Percentiles rank a stretch among this genome's conserved stretches.
Evolutionary conservation across 2,329 filamentous ascomycete species (phyloP).

Genomic region (Diplodia mutila): DNA sequence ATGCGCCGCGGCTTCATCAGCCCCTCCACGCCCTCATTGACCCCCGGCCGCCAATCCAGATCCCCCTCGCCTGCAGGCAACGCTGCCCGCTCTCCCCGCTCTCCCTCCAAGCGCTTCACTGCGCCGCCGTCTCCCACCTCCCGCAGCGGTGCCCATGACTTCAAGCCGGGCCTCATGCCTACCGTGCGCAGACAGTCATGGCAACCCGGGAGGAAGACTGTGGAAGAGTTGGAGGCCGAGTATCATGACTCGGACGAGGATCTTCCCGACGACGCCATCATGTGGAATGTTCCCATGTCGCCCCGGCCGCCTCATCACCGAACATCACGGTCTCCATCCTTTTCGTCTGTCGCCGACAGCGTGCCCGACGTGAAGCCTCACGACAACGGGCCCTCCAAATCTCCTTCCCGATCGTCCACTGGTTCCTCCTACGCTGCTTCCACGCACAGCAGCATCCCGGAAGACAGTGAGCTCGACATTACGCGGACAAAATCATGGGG

Average conservation of each 20-base stretch:
- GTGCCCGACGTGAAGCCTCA: conserved; percentile 30
- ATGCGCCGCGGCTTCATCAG: conserved; percentile 48
- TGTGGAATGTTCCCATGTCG: conserved; percentile 82
- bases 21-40: conserved; percentile 40
- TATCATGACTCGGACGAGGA: conserved; percentile 77
- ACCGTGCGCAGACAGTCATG: conserved; percentile 58
- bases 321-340: conserved; percentile 35
- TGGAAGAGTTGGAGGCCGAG: conserved; percentile 73
- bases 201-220: conserved; percentile 72
- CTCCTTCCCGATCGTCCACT: conserved; percentile 19
- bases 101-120: conserved; percentile 30
- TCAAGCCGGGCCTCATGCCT: conserved; percentile 34
- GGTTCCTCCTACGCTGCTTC: conserved; percentile 16
- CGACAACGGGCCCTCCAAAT: conserved; percentile 30
- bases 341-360: conserved; percentile 34
- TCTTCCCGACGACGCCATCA: conserved; percentile 75
- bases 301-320: conserved; percentile 54
- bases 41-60: conserved; percentile 39
- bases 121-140: conserved; percentile 29
- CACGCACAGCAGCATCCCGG: conserved; percentile 24
- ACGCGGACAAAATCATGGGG: conserved; percentile 74
- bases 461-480: conserved; percentile 17
- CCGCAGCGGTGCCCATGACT: conserved; percentile 37
- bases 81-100: conserved; percentile 35
- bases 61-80: conserved; percentile 40